These are phyloP conservation scores for Lolium rigidum DNA, from an alignment of 176 grass and related monocot species.

Conservation along the genomic window DNA sequence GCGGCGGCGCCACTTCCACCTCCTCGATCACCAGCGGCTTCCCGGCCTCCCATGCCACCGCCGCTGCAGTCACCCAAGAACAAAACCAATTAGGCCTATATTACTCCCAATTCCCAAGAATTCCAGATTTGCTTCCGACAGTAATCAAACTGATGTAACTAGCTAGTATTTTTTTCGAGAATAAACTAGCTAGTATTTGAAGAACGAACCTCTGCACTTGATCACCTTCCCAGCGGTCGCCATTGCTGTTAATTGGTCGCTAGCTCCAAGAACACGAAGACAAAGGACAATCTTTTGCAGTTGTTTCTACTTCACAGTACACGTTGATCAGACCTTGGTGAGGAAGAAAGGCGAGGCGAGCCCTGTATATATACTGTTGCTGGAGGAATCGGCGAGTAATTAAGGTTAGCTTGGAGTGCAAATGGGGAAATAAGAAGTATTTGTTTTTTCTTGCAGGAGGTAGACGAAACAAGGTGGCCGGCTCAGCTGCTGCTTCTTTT, in stretches of 20 bases:
- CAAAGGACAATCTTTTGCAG: not conserved
- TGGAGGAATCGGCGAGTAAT: not conserved
- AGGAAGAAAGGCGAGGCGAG: conserved; percentile 3
- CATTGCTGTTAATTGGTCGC: conserved; percentile 33
- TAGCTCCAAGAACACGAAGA: not conserved
- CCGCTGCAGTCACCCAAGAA: conserved; percentile 47
- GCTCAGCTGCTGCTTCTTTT: not conserved
- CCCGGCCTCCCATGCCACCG: conserved; percentile 86
- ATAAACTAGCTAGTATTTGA: not conserved
- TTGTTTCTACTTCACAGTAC: not conserved
- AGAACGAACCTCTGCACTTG: conserved; percentile 69
- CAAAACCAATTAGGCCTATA: not conserved
- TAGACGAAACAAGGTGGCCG: too few species aligned
- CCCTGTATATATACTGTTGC: conserved; percentile 39
- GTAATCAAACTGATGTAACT: not conserved
- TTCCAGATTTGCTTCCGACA: not conserved
- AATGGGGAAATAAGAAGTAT: not conserved
- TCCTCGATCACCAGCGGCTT: conserved; percentile 84
- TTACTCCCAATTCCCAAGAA: not conserved
- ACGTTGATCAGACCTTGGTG: not conserved
- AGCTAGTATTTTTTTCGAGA: not conserved
- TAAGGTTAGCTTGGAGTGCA: not conserved
- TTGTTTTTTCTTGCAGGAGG: not conserved
- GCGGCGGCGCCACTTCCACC: conserved; percentile 87
- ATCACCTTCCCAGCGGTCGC: conserved; percentile 79